Percentiles rank a stretch among this genome's conserved stretches.
phyloP scores from a whole-genome alignment of 805 yeast genomes.

The Candida michaelii region DNA sequence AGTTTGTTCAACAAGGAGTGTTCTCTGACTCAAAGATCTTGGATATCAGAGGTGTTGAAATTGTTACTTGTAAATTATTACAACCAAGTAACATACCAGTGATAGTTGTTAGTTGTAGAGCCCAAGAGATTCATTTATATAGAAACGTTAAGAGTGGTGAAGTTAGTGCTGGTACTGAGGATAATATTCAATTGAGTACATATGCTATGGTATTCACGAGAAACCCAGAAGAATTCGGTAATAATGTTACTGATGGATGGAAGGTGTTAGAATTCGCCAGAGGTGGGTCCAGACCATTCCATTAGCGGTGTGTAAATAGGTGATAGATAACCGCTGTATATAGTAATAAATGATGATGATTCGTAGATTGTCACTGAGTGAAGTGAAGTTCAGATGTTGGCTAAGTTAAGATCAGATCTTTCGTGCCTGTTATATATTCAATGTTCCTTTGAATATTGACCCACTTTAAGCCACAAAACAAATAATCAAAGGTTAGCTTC shows the following conservation, averaged over 20 bases:
- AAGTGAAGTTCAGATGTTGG: no score
- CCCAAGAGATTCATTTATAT: conserved; percentile 90
- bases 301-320: no score
- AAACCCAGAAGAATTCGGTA: conserved; percentile 86
- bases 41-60: conserved; percentile 93
- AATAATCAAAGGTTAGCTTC: no score
- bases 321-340: no score
- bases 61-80: conserved; percentile 80
- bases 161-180: conserved; percentile 93
- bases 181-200: conserved; percentile 87
- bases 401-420: no score
- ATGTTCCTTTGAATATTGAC: no score
- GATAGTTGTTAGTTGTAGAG: conserved; percentile 89
- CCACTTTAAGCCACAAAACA: no score
- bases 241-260: conserved; percentile 96
- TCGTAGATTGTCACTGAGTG: no score
- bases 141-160: conserved; percentile 90
- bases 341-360: no score
- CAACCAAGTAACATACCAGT: conserved; percentile 94
- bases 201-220: conserved; percentile 96
- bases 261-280: conserved; percentile 90
- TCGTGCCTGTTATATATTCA: no score
- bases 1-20: conserved; percentile 84
- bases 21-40: conserved; percentile 88
- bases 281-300: conserved; percentile 86